These are phyloP conservation scores for Xylaria sp. DNA, from an alignment of 2,329 filamentous ascomycete genomes.

Conservation along the genomic window DNA sequence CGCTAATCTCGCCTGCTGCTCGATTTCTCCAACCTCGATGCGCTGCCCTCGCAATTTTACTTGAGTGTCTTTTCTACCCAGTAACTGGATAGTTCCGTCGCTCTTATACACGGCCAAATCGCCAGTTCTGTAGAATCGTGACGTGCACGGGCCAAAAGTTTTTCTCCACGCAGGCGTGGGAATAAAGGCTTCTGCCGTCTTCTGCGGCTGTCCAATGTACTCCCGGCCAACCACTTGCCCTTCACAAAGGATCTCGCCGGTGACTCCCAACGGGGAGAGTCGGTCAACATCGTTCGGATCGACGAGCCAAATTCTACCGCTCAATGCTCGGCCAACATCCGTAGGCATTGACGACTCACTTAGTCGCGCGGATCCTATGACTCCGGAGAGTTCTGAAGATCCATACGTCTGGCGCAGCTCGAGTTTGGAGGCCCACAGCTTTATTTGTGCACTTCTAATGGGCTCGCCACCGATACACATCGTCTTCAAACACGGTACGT, in stretches of 20 bases:
- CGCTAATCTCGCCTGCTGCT: slow-evolving; percentile 1
- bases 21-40: slow-evolving; percentile 2
- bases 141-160: slow-evolving; percentile 3
- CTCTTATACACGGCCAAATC: slow-evolving; percentile 1
- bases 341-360: slow-evolving; percentile 5
- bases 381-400: slow-evolving; percentile 10
- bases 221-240: slow-evolving; percentile 1
- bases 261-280: background rate
- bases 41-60: slow-evolving; percentile 2
- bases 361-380: slow-evolving; percentile 1
- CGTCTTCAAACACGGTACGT: slow-evolving; percentile 8
- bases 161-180: background rate
- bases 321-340: slow-evolving; percentile 1
- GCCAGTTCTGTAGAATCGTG: slow-evolving; percentile 11
- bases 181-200: slow-evolving; percentile 6
- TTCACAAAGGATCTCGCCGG: slow-evolving; percentile 4
- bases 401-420: slow-evolving; percentile 9
- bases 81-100: slow-evolving; percentile 1
- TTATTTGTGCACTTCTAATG: slow-evolving; percentile 1
- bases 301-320: slow-evolving; percentile 8
- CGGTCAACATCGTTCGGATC: slow-evolving; percentile 7
- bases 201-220: slow-evolving; percentile 8
- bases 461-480: slow-evolving; percentile 1
- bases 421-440: background rate
- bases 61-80: slow-evolving; percentile 4